Conservation (phyloP, 352 stramenopile genomes). For the Globisporangium acanthophoron region DNA sequence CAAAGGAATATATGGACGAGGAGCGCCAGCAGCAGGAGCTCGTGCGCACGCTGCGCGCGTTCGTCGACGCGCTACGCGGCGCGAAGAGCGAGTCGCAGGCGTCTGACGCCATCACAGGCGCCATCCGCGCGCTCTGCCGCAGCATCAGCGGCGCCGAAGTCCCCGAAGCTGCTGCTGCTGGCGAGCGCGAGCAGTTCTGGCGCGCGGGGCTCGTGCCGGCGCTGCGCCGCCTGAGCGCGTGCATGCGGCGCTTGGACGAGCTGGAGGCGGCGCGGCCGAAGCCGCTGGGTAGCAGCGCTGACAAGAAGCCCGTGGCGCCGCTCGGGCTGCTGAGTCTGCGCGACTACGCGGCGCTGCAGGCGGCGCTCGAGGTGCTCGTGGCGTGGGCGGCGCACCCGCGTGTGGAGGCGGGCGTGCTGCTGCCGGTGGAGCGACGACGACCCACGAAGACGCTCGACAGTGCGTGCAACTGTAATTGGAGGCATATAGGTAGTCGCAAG, state of each 20-base stretch:
- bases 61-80: conserved; percentile 65
- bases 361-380: conserved; percentile 67
- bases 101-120: conserved; percentile 16
- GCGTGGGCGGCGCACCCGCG: conserved; percentile 58
- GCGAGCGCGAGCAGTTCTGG: conserved; percentile 21
- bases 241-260: conserved; percentile 26
- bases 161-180: not conserved
- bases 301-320: conserved; percentile 33
- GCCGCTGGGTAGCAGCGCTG: not conserved
- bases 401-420: conserved; percentile 45
- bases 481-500: too few species aligned
- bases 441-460: conserved; percentile 77
- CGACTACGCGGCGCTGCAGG: conserved; percentile 81
- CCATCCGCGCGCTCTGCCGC: conserved; percentile 29
- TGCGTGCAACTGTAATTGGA: conserved; percentile 21
- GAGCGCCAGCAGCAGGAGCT: conserved; percentile 37
- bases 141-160: not conserved
- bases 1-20: conserved; percentile 56
- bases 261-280: not conserved
- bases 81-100: conserved; percentile 29
- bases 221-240: conserved; percentile 35
- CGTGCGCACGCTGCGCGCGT: conserved; percentile 47
- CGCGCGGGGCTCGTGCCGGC: conserved; percentile 27
- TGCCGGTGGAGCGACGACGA: conserved; percentile 54
- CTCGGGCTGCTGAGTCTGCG: conserved; percentile 71